Percentiles rank a stretch among this genome's conserved stretches.
phyloP scores from a whole-genome alignment of 2,329 filamentous ascomycete genomes.

The Gnomoniopsis smithogilvyi region DNA sequence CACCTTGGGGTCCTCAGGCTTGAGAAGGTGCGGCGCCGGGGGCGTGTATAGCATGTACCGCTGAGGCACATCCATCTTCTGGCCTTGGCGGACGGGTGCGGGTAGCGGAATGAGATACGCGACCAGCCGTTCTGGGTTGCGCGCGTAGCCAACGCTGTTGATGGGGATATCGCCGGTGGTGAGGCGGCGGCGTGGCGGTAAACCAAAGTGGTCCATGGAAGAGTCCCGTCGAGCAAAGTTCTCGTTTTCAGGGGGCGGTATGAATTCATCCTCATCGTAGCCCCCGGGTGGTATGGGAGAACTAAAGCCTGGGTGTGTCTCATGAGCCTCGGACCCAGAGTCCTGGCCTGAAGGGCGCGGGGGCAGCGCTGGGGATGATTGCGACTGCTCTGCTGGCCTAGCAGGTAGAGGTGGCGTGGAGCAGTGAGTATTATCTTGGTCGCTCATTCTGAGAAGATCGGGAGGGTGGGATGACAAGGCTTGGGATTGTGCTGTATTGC shows the following conservation, averaged over 20 bases:
- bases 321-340: neutral
- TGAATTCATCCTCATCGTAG: neutral
- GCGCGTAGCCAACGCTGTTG: neutral
- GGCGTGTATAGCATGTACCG: constrained; percentile 12
- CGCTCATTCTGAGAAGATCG: neutral
- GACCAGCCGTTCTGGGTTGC: neutral
- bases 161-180: constrained; percentile 7
- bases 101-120: constrained; percentile 8
- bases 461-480: neutral
- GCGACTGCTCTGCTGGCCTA: neutral
- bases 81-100: neutral
- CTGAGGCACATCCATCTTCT: neutral
- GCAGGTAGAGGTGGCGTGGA: neutral
- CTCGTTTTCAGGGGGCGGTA: neutral
- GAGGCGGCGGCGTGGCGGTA: constrained; percentile 3
- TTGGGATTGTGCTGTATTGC: neutral
- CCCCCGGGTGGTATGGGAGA: neutral
- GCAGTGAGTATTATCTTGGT: neutral
- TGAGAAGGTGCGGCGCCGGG: constrained; percentile 6
- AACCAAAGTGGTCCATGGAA: neutral
- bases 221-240: neutral
- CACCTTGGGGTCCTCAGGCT: neutral
- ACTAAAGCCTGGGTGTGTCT: neutral
- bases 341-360: neutral
- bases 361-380: neutral